Evolutionary conservation across 2,329 filamentous ascomycete genomes (phyloP).

Genomic region (Sclerotinia minor): DNA sequence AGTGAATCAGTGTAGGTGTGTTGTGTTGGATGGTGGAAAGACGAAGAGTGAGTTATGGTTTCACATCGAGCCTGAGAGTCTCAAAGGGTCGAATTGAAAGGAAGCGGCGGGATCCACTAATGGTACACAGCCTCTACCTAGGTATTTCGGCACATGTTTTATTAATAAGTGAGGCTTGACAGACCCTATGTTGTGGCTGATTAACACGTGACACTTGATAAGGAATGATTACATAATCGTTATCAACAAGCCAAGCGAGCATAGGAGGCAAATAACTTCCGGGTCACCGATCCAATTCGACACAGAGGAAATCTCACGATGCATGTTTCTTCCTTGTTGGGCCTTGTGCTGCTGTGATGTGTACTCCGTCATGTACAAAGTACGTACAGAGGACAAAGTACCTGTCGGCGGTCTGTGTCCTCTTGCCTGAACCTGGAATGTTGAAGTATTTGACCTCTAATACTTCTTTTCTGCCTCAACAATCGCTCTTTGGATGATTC

Average conservation of each 20-base stretch:
- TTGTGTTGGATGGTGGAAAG: slow-evolving; percentile 12
- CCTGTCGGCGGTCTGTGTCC: background rate
- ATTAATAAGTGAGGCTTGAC: no score
- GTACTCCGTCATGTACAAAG: no score
- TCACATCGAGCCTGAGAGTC: slow-evolving; percentile 8
- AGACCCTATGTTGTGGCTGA: background rate
- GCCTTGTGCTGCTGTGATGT: background rate
- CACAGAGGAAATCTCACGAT: slow-evolving; percentile 8
- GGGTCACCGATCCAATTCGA: background rate
- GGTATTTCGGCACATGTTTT: background rate
- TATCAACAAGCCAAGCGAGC: background rate
- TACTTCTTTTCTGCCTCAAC: background rate
- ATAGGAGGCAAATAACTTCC: background rate
- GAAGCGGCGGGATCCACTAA: background rate
- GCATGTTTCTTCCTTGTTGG: background rate
- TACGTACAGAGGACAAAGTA: no score
- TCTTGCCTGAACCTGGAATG: background rate
- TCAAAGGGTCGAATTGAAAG: slow-evolving; percentile 11
- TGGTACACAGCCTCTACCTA: slow-evolving; percentile 11
- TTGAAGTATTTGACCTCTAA: background rate
- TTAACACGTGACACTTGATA: background rate
- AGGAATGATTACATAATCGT: background rate
- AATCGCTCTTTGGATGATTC: background rate
- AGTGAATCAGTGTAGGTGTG: background rate
- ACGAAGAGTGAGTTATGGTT: background rate